Base-by-base conservation (phyloP, 208 protist species). In the Acanthamoeba comandoni region DNA sequence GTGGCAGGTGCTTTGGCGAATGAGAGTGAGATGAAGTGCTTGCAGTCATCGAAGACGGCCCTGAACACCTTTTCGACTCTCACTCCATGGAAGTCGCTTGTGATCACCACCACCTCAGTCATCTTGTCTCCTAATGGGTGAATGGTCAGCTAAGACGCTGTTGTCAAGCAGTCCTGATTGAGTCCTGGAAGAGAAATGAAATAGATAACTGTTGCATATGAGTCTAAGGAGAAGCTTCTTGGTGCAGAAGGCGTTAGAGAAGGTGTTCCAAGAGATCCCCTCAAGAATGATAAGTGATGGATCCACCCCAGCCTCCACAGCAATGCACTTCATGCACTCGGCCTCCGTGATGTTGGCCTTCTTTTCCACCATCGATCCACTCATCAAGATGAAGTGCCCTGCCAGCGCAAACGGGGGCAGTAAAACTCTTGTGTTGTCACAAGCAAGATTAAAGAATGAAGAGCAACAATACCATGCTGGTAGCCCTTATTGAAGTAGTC, bases 211-310 rank as follows among this genome's bases (percentile, higher is more conserved):
- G n/a, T n/a, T n/a, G n/a, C n/a, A n/a, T n/a, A 85, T 85, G 26
- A 85, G 53, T 9, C 65, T 12, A 2, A 65, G 75, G 24, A 85
- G 75, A 7, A 85, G 12, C 52, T 85, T 85, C 75, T 85, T 85
- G 24, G 53, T 64, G 75, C 75, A 85, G 75, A 85, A 85, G 24
- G 75, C 75, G 75, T 85, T 85, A 35, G 75, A 85, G 75, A 85
- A 85, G 75, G 75, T 85, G 52, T 85, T 85, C 75, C 75, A 85
- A 0, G 75, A 85, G 52, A 65, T 35, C 53, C 65, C 75, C 75
- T 85, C 75, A 29, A 85, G 75, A 22, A 85, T 15, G 53, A 85
- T 85, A 8, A 48, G 15, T 26, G 52, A 58, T 15, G 75, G 52
- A 48, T 85, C 75, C 48, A 85, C 75, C 13, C 75, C 75, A 31